Base-by-base conservation (phyloP, 148 eudicot genomes). In the Amaranthus cruentus region DNA sequence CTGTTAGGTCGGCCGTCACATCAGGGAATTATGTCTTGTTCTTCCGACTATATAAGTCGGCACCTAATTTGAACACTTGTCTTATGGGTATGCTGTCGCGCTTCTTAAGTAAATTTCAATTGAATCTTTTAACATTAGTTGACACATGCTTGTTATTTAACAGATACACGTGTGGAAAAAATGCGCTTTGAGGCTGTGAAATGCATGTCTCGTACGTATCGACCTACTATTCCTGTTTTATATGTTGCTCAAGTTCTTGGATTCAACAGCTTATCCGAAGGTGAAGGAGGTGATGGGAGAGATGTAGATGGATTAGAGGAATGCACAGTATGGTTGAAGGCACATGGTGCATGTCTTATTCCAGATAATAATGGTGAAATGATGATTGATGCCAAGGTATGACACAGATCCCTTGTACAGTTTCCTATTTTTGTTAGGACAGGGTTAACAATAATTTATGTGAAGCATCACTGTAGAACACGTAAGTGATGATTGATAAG, bases 301-400 rank as follows among this genome's bases (percentile, higher is more conserved):
- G 91, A 88, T 46, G 59, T 79, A 13, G 96, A 88, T 78, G 90
- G 92, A 57, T 72, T 86, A 73, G 98, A 94, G 53, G 98, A 91
- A 71, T 94, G 98, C 81, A 69, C 82, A 56, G 97, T 91, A 76
- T 94, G 98, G 98, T 81, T 94, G 78, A 91, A 87, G 80, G 92
- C 97, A 48, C 98, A 94, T 81, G 97, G 98, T 72, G 96, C 93
- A 70, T 89, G 90, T 77, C 88, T 91, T 66, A 72, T 77, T 74
- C 54, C 78, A 13, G 98, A 94, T 69, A 84, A 75, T 73, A 73
- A 80, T 59, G 97, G 89, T 60, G 97, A 91, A 83, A 72, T 86
- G 88, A 80, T 83, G 75, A 84, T 94, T 79, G 98, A 94, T 79
- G 53, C 98, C 53, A 94, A 94, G 98, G 98, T 94, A 81, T 78